phyloP scores from a whole-genome alignment of 495 filamentous ascomycete genomes.

The Daldinia grandis region DNA sequence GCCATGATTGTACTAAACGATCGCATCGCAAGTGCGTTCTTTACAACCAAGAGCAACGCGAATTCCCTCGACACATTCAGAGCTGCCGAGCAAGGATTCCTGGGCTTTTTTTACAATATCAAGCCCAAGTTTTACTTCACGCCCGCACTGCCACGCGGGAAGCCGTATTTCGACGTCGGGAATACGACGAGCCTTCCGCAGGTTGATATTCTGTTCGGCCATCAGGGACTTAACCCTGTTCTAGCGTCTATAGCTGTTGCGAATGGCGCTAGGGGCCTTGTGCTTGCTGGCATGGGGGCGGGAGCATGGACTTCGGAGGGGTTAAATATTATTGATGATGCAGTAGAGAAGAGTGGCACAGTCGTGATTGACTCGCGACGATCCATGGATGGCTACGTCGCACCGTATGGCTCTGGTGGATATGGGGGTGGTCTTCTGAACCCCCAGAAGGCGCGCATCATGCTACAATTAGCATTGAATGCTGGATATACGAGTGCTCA shows the following conservation, averaged over 20 bases:
- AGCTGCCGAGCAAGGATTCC: conserved; percentile 54
- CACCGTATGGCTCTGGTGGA: conserved; percentile 19
- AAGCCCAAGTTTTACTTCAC: conserved; percentile 57
- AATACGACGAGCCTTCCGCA: conserved; percentile 49
- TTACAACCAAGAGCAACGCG: conserved; percentile 61
- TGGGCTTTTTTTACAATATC: conserved; percentile 57
- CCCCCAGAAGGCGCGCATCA: conserved; percentile 48
- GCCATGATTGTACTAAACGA: conserved; percentile 62
- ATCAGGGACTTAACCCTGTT: conserved; percentile 48
- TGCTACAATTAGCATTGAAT: conserved; percentile 47
- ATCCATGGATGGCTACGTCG: conserved; percentile 41
- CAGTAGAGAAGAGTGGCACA: conserved; percentile 39
- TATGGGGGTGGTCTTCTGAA: conserved; percentile 46
- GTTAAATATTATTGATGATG: conserved; percentile 23
- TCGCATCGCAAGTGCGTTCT: conserved; percentile 58
- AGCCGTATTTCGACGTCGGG: conserved; percentile 49
- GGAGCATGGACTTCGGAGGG: conserved; percentile 42
- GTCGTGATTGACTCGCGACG: conserved; percentile 42
- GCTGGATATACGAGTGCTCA: conserved; percentile 35
- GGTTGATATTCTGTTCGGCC: conserved; percentile 56
- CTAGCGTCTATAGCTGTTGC: conserved; percentile 50
- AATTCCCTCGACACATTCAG: conserved; percentile 63
- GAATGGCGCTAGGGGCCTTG: conserved; percentile 55
- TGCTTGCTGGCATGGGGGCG: conserved; percentile 51
- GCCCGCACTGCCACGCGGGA: conserved; percentile 49